These are phyloP conservation scores for Tritrichomonas foetus DNA, from an alignment of 208 protist genomes.

Conservation along the genomic window DNA sequence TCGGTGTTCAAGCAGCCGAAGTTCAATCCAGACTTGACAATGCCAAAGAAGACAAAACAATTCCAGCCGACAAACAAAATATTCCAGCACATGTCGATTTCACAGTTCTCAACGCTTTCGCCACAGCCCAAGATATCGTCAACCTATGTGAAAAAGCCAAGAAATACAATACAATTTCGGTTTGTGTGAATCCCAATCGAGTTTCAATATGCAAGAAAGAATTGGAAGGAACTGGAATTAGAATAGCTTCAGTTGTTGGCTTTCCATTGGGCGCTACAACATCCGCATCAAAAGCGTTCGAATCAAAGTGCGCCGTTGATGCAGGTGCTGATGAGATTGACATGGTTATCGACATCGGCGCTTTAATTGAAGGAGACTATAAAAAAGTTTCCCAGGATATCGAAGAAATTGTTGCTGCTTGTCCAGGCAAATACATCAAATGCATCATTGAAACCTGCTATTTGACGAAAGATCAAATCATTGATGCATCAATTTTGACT, in stretches of 20 bases:
- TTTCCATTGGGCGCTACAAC: constrained; percentile 33
- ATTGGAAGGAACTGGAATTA: not conserved
- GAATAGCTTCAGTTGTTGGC: not conserved
- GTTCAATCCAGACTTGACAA: not conserved
- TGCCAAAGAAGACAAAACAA: not conserved
- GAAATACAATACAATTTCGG: not conserved
- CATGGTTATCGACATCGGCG: constrained; percentile 35
- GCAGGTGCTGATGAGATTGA: constrained; percentile 10
- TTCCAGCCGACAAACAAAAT: not conserved
- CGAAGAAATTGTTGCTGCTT: not conserved
- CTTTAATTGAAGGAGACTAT: constrained; percentile 8
- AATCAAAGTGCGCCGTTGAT: not conserved
- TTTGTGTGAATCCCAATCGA: constrained; percentile 31
- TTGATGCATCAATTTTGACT: constrained; percentile 33
- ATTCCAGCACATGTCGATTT: constrained; percentile 26
- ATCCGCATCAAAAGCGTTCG: not conserved
- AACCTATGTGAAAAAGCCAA: constrained; percentile 26
- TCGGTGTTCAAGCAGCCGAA: not conserved
- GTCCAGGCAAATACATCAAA: not conserved
- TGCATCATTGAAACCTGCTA: constrained; percentile 37
- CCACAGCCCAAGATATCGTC: not conserved
- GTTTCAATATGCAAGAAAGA: not conserved
- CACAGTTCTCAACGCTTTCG: not conserved
- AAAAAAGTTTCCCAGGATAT: constrained; percentile 26
- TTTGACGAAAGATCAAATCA: not conserved